A percentile compares a stretch with the other conserved stretches of the same genome.
phyloP scores from a whole-genome alignment of 2,329 filamentous ascomycete genomes.

The Mariannaea sp. region DNA sequence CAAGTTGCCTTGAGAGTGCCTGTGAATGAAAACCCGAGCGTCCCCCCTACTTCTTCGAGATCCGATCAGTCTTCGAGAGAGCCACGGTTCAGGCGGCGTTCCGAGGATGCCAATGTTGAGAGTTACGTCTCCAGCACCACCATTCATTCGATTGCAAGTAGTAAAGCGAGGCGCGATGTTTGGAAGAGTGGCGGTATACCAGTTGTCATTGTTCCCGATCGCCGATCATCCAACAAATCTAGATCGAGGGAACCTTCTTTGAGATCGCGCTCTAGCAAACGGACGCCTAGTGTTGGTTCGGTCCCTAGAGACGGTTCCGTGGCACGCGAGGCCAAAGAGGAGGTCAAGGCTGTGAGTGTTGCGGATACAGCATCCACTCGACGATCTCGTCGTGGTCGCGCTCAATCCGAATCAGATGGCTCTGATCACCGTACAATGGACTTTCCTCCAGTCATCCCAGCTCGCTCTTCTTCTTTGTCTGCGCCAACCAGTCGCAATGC shows the following conservation, averaged over 20 bases:
- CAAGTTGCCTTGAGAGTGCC: slow-evolving; percentile 56
- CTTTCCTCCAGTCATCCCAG: slow-evolving; percentile 61
- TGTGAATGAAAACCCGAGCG: slow-evolving; percentile 20
- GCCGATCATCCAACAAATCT: slow-evolving; percentile 59
- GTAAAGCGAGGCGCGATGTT: slow-evolving; percentile 61
- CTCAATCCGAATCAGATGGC: slow-evolving; percentile 54
- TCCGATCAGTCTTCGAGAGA: slow-evolving; percentile 33
- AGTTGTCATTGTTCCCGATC: slow-evolving; percentile 65
- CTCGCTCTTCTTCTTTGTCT: slow-evolving; percentile 64
- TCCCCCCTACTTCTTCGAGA: slow-evolving; percentile 16
- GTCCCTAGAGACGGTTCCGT: slow-evolving; percentile 47
- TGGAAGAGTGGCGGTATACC: slow-evolving; percentile 65
- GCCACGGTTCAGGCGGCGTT: slow-evolving; percentile 36
- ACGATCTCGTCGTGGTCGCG: slow-evolving; percentile 47
- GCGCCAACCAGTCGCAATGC: slow-evolving; percentile 64
- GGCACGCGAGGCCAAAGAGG: slow-evolving; percentile 45
- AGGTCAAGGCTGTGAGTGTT: slow-evolving; percentile 29
- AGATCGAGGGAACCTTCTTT: slow-evolving; percentile 60
- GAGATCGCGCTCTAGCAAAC: slow-evolving; percentile 64
- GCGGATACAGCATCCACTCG: slow-evolving; percentile 47
- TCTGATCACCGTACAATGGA: slow-evolving; percentile 63
- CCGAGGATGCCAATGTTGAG: slow-evolving; percentile 45
- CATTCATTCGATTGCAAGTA: slow-evolving; percentile 55
- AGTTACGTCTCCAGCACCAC: slow-evolving; percentile 57
- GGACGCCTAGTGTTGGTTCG: slow-evolving; percentile 54